phyloP scores from a whole-genome alignment of 2,329 filamentous ascomycete genomes.

The Alternaria burnsii region DNA sequence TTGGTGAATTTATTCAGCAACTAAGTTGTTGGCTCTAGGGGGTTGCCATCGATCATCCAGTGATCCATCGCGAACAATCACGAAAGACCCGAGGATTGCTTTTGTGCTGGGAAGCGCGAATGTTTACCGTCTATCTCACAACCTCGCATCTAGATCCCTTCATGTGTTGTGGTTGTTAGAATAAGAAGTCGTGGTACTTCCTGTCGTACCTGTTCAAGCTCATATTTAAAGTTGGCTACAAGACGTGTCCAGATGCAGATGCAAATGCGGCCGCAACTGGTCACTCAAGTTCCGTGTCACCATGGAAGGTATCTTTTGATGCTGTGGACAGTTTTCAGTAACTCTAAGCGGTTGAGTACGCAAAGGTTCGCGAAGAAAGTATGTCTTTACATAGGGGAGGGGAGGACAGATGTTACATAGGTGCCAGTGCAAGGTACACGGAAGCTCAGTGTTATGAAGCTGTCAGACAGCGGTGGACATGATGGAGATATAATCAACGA shows the following conservation, averaged over 20 bases:
- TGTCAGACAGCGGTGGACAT: neutral
- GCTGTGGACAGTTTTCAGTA: neutral
- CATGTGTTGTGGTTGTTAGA: neutral
- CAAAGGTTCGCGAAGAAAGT: neutral
- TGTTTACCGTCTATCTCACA: neutral
- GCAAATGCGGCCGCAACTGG: neutral
- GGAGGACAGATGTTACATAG: neutral
- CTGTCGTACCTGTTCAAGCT: neutral
- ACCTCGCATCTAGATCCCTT: neutral
- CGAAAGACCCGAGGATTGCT: neutral
- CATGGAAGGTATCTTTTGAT: neutral
- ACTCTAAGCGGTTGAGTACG: neutral
- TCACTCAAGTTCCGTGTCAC: neutral
- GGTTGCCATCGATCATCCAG: neutral
- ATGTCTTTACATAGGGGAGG: neutral
- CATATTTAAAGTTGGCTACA: neutral
- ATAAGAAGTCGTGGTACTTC: neutral
- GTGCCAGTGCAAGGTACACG: neutral
- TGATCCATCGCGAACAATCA: neutral
- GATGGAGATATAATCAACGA: neutral
- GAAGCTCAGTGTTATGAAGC: neutral
- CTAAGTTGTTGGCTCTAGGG: neutral
- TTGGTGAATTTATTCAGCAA: neutral
- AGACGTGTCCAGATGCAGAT: neutral
- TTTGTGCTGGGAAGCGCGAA: neutral